Evolutionary conservation across 2,329 filamentous ascomycete species (phyloP).

Genomic region (Botrytis squamosa): DNA sequence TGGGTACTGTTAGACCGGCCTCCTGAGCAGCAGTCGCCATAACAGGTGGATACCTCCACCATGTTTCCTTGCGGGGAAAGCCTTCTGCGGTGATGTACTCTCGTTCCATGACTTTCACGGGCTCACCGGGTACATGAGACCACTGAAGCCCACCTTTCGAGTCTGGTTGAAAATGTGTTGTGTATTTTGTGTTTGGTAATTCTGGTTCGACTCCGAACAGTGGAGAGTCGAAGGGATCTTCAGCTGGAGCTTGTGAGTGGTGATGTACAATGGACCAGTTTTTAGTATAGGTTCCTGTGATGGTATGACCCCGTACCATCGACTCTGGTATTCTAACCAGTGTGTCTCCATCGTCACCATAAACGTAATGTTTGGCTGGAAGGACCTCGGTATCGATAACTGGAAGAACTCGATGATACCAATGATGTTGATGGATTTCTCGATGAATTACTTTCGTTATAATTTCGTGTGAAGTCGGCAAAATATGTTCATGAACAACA

Average conservation of each 20-base stretch:
- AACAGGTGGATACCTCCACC: conserved; percentile 36
- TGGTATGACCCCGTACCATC: conserved; percentile 40
- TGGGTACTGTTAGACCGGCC: conserved; percentile 25
- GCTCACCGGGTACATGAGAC: conserved; percentile 23
- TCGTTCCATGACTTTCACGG: conserved; percentile 32
- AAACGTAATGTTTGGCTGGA: conserved; percentile 49
- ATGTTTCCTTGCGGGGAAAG: conserved; percentile 32
- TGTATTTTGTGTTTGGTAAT: not conserved
- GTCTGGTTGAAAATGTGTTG: conserved; percentile 5
- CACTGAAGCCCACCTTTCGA: not conserved
- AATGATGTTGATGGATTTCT: conserved; percentile 54
- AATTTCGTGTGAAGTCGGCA: conserved; percentile 46
- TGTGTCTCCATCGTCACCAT: conserved; percentile 41
- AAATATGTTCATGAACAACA: conserved; percentile 51
- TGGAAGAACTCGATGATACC: conserved; percentile 53
- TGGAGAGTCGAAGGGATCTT: conserved; percentile 12
- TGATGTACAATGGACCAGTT: conserved; percentile 25
- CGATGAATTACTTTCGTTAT: conserved; percentile 49
- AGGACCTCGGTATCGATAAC: conserved; percentile 53
- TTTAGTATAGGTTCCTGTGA: conserved; percentile 16
- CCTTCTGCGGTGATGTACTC: conserved; percentile 32
- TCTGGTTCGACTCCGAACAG: conserved; percentile 5
- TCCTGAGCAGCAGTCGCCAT: conserved; percentile 26
- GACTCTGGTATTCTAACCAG: conserved; percentile 48
- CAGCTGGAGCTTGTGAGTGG: not conserved